phyloP scores from a whole-genome alignment of 805 yeast species.

The Spathaspora gorwiae region DNA sequence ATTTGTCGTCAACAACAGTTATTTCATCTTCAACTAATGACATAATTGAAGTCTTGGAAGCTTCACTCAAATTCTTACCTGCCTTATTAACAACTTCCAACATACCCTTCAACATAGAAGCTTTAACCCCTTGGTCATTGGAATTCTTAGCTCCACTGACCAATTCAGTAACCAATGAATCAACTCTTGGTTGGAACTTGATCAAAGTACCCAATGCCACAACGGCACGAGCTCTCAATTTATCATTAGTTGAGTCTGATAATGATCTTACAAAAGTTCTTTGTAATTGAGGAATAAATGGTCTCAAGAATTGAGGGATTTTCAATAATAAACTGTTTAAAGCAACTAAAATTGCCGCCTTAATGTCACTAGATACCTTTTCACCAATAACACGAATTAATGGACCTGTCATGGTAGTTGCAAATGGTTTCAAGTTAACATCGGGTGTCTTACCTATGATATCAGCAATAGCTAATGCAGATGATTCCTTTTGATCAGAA shows the following conservation, averaged over 20 bases:
- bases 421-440: slow-evolving; percentile 76
- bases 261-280: slow-evolving; percentile 92
- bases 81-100: slow-evolving; percentile 77
- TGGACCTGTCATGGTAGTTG: slow-evolving; percentile 94
- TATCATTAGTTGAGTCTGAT: slow-evolving; percentile 69
- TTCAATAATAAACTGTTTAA: slow-evolving; percentile 71
- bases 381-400: slow-evolving; percentile 97
- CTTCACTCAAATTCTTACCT: slow-evolving; percentile 71
- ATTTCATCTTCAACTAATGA: slow-evolving; percentile 72
- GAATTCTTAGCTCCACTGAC: slow-evolving; percentile 68
- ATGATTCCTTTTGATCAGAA: slow-evolving; percentile 72
- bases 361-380: slow-evolving; percentile 83
- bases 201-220: slow-evolving; percentile 84
- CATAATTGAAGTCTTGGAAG: slow-evolving; percentile 64
- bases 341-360: slow-evolving; percentile 88
- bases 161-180: slow-evolving; percentile 83
- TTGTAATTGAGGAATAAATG: slow-evolving; percentile 95
- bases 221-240: slow-evolving; percentile 80
- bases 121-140: slow-evolving; percentile 66
- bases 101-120: slow-evolving; percentile 81
- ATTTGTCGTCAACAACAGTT: slow-evolving; percentile 46
- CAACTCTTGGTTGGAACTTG: slow-evolving; percentile 87
- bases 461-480: slow-evolving; percentile 88
- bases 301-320: slow-evolving; percentile 87
- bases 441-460: slow-evolving; percentile 83